Base-by-base conservation (phyloP, 306 rosid genomes). In the Malus fusca region DNA sequence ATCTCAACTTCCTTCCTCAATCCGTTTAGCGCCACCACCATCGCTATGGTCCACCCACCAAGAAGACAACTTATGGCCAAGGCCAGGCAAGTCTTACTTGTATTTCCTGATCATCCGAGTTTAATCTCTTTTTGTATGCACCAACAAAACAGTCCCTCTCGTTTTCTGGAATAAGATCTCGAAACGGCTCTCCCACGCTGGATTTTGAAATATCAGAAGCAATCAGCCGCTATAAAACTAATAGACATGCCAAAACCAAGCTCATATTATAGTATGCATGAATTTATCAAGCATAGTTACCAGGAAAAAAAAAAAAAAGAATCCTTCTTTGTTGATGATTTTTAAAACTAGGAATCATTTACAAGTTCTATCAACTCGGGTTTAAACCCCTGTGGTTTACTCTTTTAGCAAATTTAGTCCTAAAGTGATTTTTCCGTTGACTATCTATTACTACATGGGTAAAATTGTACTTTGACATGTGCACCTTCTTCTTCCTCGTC, bases 151-250 rank as follows among this genome's bases (percentile, higher is more conserved):
- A 82, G 37, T 85, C 93, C 59, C 92, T 89, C 81, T 92, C 98
- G 74, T 74, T 85, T 71, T 90, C 96, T 21, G 96, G 97, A 76
- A 95, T 95, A 33, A 92, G 88, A 84, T 95, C 98, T 77, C 92
- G 84, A 82, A 95, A 95, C 35, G 90, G 85, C 82, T 95, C 82
- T 95, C 97, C 98, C 97, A 95, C 68, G 95, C 98, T 92, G 81
- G 68, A 75, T 37, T 26, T 71, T 72, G 25, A 78, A 78, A 80
- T 37, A 76, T 13, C 75, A 71, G 22, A 84, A 71, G 64, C 69
- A 75, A 64, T 79, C 52, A 81, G 31, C 69, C 77, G 79, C 52
- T 79, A 71, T 51, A 66, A 69, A 55, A 37, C 56, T 58, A 56
- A 33, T 56, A 11, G 22, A 19, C 51, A 37, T 10, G 52, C 51